Conservation (phyloP, 2,329 filamentous ascomycete species). For the Beauveria scarabaeidicola region DNA sequence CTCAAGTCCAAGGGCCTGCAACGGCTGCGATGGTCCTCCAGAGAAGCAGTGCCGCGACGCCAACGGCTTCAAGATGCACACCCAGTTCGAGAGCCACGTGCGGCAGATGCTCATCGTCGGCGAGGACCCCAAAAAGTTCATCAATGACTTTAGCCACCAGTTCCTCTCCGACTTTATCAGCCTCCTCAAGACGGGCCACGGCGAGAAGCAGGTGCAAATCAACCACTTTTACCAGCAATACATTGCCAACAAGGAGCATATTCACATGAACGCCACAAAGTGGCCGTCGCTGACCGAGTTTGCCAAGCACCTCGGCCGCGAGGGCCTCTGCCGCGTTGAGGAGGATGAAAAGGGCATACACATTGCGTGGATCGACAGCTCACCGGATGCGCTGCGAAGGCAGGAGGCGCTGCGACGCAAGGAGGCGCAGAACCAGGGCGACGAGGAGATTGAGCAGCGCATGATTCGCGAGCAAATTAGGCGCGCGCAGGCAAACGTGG, state of each 20-base stretch:
- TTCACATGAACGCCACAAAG: slow-evolving; percentile 89
- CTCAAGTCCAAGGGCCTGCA: slow-evolving; percentile 75
- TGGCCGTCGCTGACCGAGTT: slow-evolving; percentile 88
- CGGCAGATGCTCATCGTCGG: slow-evolving; percentile 83
- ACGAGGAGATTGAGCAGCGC: slow-evolving; percentile 80
- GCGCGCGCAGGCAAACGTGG: slow-evolving; percentile 52
- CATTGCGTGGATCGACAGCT: slow-evolving; percentile 86
- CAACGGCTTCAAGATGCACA: slow-evolving; percentile 88
- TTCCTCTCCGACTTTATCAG: slow-evolving; percentile 75
- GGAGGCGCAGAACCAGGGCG: slow-evolving; percentile 80
- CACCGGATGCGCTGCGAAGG: slow-evolving; percentile 71
- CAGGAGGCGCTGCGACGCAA: slow-evolving; percentile 75
- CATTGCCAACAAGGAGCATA: slow-evolving; percentile 76
- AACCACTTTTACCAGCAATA: slow-evolving; percentile 96
- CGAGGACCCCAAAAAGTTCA: slow-evolving; percentile 75
- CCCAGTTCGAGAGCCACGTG: slow-evolving; percentile 75
- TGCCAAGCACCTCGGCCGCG: slow-evolving; percentile 73
- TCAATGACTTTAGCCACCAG: slow-evolving; percentile 72
- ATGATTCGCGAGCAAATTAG: slow-evolving; percentile 78
- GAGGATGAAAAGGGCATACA: slow-evolving; percentile 80
- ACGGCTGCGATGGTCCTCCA: slow-evolving; percentile 84
- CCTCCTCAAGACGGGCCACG: slow-evolving; percentile 73
- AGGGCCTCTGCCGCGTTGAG: slow-evolving; percentile 84
- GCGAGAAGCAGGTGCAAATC: slow-evolving; percentile 79
- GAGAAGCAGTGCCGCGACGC: slow-evolving; percentile 59